Conservation (phyloP, 257 asterid genomes). For the Euphrasia confusa region DNA sequence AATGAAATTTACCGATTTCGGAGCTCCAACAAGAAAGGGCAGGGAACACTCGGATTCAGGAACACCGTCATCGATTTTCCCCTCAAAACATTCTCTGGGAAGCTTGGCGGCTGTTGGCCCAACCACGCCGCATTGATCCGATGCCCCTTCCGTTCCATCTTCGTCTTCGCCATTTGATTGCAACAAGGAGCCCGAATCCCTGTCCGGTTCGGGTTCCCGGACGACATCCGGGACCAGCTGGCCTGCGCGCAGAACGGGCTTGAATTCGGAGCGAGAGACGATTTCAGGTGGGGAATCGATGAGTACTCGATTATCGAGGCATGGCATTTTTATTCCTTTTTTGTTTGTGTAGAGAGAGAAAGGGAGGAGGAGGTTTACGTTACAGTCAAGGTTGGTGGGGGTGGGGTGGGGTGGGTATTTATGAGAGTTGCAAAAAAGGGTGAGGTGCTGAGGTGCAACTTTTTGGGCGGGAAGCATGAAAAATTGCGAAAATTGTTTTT, state of each 20-base stretch:
- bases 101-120: constrained; percentile 22
- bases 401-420: constrained; percentile 15
- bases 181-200: constrained; percentile 8
- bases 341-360: constrained; percentile 5
- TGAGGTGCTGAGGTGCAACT: neutral
- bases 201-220: constrained; percentile 20
- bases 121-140: constrained; percentile 24
- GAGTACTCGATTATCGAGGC: constrained; percentile 30
- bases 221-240: constrained; percentile 2
- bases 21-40: constrained; percentile 59
- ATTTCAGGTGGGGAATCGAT: constrained; percentile 17
- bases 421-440: constrained; percentile 8
- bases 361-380: constrained; percentile 15
- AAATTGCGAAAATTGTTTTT: constrained; percentile 11
- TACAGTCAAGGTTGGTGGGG: constrained; percentile 4
- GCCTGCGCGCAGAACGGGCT: constrained; percentile 23
- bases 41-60: constrained; percentile 40
- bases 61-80: constrained; percentile 42
- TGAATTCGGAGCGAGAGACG: constrained; percentile 20
- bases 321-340: constrained; percentile 36
- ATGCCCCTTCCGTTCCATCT: constrained; percentile 22
- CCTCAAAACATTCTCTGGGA: constrained; percentile 43
- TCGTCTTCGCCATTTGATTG: constrained; percentile 20
- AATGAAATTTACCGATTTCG: constrained; percentile 40
- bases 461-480: constrained; percentile 52